Evolutionary conservation across 805 yeast genomes (phyloP).

Genomic region (Blastobotrys parvus): DNA sequence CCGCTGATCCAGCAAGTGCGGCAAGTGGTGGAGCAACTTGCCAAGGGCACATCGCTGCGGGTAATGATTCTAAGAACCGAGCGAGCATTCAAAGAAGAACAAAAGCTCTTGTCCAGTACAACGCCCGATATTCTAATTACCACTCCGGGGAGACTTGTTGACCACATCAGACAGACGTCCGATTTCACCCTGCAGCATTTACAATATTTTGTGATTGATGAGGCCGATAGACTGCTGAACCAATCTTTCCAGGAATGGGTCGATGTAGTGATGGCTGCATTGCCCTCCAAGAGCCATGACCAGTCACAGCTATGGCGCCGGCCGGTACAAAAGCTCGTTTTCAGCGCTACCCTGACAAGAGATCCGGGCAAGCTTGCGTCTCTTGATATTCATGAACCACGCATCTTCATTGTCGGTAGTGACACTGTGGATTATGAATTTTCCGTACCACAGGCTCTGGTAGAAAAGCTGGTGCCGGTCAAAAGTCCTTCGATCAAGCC

Average conservation of each 20-base stretch:
- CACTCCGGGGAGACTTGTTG: constrained; percentile 88
- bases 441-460: constrained; percentile 29
- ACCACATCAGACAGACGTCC: constrained; percentile 36
- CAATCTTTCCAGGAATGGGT: constrained; percentile 95
- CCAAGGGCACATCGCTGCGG: constrained; percentile 60
- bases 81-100: constrained; percentile 57
- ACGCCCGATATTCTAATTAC: constrained; percentile 31
- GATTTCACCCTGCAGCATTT: constrained; percentile 31
- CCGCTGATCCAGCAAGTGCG: constrained; percentile 80
- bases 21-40: constrained; percentile 47
- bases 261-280: constrained; percentile 30
- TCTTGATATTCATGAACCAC: constrained; percentile 62
- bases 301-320: constrained; percentile 19
- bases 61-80: constrained; percentile 49
- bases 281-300: constrained; percentile 3
- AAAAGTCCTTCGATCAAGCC: constrained; percentile 50
- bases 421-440: constrained; percentile 29
- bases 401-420: constrained; percentile 64
- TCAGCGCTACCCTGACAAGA: constrained; percentile 90
- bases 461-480: constrained; percentile 28
- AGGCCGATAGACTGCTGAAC: constrained; percentile 90
- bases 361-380: constrained; percentile 80
- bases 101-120: constrained; percentile 33
- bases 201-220: constrained; percentile 72
- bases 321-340: constrained; percentile 59